Evolutionary conservation across 495 filamentous ascomycete species (phyloP).

Genomic region (Daldinia bambusicola): DNA sequence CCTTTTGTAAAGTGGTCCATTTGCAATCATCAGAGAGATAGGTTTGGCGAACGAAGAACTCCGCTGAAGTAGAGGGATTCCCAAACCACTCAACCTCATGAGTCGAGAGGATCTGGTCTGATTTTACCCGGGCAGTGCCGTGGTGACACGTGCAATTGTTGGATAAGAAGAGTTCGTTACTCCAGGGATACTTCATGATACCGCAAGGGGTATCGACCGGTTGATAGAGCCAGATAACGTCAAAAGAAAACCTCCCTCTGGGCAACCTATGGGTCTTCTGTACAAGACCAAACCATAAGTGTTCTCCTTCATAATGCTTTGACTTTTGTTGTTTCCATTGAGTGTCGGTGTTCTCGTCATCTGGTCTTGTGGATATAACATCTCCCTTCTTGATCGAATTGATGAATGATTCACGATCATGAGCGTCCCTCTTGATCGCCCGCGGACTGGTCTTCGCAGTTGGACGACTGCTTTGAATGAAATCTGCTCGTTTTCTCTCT

Average conservation of each 20-base stretch:
- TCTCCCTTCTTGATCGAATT: conserved; percentile 51
- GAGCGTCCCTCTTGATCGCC: conserved; percentile 17
- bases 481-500: conserved; percentile 20
- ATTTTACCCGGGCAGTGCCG: conserved; percentile 52
- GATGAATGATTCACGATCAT: conserved; percentile 23
- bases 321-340: conserved; percentile 64
- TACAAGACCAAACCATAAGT: conserved; percentile 74
- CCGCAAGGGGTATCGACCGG: conserved; percentile 73
- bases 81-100: conserved; percentile 67
- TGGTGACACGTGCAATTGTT: conserved; percentile 77
- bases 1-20: conserved; percentile 62
- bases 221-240: conserved; percentile 77
- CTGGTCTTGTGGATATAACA: conserved; percentile 55
- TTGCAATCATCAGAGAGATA: conserved; percentile 64
- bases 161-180: conserved; percentile 78
- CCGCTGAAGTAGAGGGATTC: conserved; percentile 52
- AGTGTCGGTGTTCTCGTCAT: conserved; percentile 50
- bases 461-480: conserved; percentile 26
- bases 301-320: conserved; percentile 51
- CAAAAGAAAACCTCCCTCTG: conserved; percentile 55
- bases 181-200: conserved; percentile 70
- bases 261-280: conserved; percentile 59
- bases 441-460: conserved; percentile 13
- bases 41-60: conserved; percentile 73
- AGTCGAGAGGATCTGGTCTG: conserved; percentile 62